Evolutionary conservation across 257 asterid species (phyloP), one percentile per base, ranked within the genome.

Genomic region (Scutellaria baicalensis): DNA sequence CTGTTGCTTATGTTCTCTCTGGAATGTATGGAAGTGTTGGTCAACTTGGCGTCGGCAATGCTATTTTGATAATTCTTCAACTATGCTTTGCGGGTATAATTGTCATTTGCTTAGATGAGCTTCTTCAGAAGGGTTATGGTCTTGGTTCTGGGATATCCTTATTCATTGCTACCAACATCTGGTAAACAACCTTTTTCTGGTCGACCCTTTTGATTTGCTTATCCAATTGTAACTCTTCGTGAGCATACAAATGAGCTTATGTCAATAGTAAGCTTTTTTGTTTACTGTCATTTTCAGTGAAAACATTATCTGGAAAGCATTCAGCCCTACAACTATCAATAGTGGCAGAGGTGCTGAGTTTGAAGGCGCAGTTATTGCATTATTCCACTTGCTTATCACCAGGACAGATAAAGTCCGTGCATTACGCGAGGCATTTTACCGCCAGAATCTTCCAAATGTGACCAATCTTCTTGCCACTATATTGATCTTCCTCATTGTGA

Each of bases 21-120:
- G 94, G 94, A 77, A 85, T 85, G 94, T 87, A 87, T 59, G 94
- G 91, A 58, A 88, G 88, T 47, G 87, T 88, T n/a, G 75, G 69
- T 47, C 91, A 83, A 63, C 85, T 88, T 56, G 95, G 95, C 3
- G 88, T 88, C n/a, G 91, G 91, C 44, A 88, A 88, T 55, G 91
- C 95, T n/a, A 75, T 88, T 76, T 77, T 88, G 55, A 88, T 88
- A 3, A 88, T 88, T 59, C 81, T 85, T 72, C 95, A 88, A 71
- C 85, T 85, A 10, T 73, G 79, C 75, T 87, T 87, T 80, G 94
- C 94, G 55, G 89, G 89, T 67, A 83, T 85, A 2, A 85, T 85
- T 49, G 88, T 87, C n/a, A 85, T 87, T 52, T 85, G 91, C 81
- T 77, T 84, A 42, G 89, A 86, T 66, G 89, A 86, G 76, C 88